Conservation (phyloP, 176 grass and related monocot species). For the Stipa capillata region DNA sequence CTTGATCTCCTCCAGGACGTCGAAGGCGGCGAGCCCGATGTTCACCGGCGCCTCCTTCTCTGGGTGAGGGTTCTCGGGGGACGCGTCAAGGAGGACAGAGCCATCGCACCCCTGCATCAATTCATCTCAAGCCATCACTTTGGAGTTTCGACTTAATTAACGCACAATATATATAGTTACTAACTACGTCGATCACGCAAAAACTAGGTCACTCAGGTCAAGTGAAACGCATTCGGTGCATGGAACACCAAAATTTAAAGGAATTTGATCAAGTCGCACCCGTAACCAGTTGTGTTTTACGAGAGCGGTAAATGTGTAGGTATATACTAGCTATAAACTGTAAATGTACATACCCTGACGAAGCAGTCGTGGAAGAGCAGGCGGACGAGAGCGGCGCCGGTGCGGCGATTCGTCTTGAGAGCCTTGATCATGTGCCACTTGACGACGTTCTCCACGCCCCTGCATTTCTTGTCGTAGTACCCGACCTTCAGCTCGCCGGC, state of each 20-base stretch:
- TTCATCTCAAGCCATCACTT: not conserved
- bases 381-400: slow-evolving; percentile 44
- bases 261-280: too few species aligned
- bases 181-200: not conserved
- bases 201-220: not conserved
- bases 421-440: slow-evolving; percentile 30
- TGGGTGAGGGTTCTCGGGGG: slow-evolving; percentile 12
- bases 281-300: too few species aligned
- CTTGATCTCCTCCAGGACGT: slow-evolving; percentile 55
- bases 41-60: slow-evolving; percentile 43
- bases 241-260: too few species aligned
- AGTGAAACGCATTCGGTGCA: too few species aligned
- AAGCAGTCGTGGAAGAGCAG: slow-evolving; percentile 68
- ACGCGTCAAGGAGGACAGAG: slow-evolving; percentile 43
- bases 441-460: slow-evolving; percentile 21
- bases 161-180: not conserved
- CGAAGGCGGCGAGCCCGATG: slow-evolving; percentile 40
- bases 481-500: slow-evolving; percentile 26
- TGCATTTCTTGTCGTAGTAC: slow-evolving; percentile 33
- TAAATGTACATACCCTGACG: slow-evolving; percentile 24
- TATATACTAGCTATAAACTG: too few species aligned
- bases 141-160: not conserved
- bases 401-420: slow-evolving; percentile 27
- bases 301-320: not conserved
- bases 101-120: slow-evolving; percentile 46